phyloP scores from a whole-genome alignment of 306 rosid genomes.

The Potentilla sterilis region DNA sequence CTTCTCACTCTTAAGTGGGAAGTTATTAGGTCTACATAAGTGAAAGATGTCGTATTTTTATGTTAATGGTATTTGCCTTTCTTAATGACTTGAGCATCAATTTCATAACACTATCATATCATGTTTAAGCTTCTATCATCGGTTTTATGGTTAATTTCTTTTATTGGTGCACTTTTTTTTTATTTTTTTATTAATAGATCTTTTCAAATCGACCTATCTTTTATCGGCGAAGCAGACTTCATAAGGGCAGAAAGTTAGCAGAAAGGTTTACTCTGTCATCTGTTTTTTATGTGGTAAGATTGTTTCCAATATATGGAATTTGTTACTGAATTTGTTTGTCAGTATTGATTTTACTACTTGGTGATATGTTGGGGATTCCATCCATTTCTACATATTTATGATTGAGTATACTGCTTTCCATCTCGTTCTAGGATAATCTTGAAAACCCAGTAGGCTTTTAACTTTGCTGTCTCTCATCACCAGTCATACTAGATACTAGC shows the following conservation, averaged over 20 bases:
- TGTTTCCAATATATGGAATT: constrained; percentile 41
- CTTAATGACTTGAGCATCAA: constrained; percentile 26
- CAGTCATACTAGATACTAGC: not conserved
- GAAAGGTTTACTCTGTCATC: constrained; percentile 53
- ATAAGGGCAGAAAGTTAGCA: constrained; percentile 49
- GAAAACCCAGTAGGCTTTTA: not conserved
- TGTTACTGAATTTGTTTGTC: constrained; percentile 31
- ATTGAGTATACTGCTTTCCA: not conserved
- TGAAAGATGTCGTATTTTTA: constrained; percentile 2
- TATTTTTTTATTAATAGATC: constrained; percentile 43
- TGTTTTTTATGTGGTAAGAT: constrained; percentile 59
- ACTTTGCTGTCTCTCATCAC: not conserved
- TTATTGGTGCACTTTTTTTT: constrained; percentile 52
- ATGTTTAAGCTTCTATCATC: constrained; percentile 26
- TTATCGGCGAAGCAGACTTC: constrained; percentile 58
- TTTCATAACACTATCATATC: constrained; percentile 24
- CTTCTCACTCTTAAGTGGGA: not conserved
- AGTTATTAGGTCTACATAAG: not conserved
- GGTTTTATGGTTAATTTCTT: constrained; percentile 35
- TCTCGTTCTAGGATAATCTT: not conserved
- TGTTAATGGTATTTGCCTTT: constrained; percentile 12
- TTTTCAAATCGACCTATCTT: constrained; percentile 55
- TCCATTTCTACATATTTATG: constrained; percentile 9
- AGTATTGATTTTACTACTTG: constrained; percentile 19
- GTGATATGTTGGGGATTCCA: constrained; percentile 20